Evolutionary conservation across 306 rosid species (phyloP).

Genomic region (Lupinus albus): DNA sequence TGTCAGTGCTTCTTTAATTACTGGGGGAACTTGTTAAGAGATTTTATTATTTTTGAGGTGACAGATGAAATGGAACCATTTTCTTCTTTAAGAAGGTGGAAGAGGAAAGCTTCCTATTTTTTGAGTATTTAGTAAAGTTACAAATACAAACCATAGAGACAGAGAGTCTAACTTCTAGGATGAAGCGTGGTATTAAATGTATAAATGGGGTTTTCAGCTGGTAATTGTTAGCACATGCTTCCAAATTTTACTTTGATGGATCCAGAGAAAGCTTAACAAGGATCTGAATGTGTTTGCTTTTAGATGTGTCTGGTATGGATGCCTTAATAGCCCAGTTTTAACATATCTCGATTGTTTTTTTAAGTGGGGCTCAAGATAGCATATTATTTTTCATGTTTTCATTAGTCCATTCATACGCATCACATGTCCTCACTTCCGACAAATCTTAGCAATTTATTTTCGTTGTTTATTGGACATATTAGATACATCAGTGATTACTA

Average conservation of each 20-base stretch:
- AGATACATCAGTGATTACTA: constrained; percentile 16
- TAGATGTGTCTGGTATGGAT: background rate
- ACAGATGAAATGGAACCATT: constrained; percentile 14
- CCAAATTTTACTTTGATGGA: constrained; percentile 15
- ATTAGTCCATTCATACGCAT: background rate
- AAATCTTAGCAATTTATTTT: background rate
- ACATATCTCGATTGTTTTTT: background rate
- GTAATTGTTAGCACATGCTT: constrained; percentile 7
- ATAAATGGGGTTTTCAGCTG: constrained; percentile 4
- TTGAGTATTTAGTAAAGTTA: too few relatives aligned
- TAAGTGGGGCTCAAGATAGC: background rate
- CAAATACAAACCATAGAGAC: background rate
- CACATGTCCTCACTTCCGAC: constrained; percentile 6
- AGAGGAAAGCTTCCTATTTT: too few relatives aligned
- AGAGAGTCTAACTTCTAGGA: constrained; percentile 2
- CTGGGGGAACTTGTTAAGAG: constrained; percentile 9
- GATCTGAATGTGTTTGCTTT: background rate
- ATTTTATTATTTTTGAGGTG: constrained; percentile 22
- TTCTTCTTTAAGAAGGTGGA: background rate
- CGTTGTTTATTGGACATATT: constrained; percentile 14
- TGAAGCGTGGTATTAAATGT: constrained; percentile 23
- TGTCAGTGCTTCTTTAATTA: too few relatives aligned
- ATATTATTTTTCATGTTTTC: constrained; percentile 3
- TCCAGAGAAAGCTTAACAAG: too few relatives aligned
- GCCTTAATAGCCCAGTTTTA: background rate